Percentiles rank a stretch among this genome's conserved stretches.
Conservation (phyloP, 164 flowering plant species). For the Macadamia tetraphylla region DNA sequence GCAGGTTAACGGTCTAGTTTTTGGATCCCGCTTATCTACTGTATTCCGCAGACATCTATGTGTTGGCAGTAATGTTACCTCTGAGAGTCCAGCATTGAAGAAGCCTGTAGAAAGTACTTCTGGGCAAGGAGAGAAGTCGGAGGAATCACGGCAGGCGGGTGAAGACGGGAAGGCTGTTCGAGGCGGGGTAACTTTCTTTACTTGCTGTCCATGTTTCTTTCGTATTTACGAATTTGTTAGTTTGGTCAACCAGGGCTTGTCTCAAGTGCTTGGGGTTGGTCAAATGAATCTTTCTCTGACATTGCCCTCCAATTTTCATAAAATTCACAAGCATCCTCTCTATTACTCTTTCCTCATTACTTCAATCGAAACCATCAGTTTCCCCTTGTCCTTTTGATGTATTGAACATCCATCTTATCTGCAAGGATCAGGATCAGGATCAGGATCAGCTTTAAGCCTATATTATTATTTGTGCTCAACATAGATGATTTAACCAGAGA, state of each 20-base stretch:
- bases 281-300: too few species aligned
- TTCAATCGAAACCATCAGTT: background rate
- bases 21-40: background rate
- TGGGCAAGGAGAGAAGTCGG: slow-evolving; percentile 29
- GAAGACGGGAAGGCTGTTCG: slow-evolving; percentile 59
- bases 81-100: slow-evolving; percentile 4
- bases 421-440: too few species aligned
- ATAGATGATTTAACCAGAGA: too few species aligned
- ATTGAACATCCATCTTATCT: too few species aligned
- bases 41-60: slow-evolving; percentile 4
- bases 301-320: too few species aligned
- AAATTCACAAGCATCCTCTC: background rate
- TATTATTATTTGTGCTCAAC: too few species aligned
- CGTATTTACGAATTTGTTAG: too few species aligned
- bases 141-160: slow-evolving; percentile 32
- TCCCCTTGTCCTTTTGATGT: background rate
- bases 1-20: slow-evolving; percentile 7
- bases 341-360: background rate
- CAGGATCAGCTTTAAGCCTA: too few species aligned
- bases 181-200: slow-evolving; percentile 52
- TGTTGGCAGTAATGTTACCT: slow-evolving; percentile 7
- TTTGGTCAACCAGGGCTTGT: too few species aligned
- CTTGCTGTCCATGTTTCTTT: background rate
- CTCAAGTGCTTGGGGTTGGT: too few species aligned
- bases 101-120: slow-evolving; percentile 18